A percentile compares a stretch with the other conserved stretches of the same genome.
phyloP scores from a whole-genome alignment of 169 alveolate species.

The Amoebophrya sp. region DNA sequence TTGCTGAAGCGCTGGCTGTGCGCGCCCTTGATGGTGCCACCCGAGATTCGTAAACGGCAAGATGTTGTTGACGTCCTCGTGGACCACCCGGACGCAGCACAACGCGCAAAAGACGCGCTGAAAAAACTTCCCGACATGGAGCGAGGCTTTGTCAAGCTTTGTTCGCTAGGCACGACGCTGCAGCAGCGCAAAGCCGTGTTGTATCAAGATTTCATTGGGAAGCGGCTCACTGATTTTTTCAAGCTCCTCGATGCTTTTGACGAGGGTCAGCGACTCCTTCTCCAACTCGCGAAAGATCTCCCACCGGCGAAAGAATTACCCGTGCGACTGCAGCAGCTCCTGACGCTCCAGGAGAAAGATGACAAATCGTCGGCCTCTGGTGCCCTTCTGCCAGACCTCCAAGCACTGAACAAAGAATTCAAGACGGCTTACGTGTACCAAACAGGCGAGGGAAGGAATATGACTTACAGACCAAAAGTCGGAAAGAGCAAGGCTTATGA shows the following conservation, averaged over 20 bases:
- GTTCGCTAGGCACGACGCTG: constrained; percentile 37
- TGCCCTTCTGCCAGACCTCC: neutral
- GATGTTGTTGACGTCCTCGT: constrained; percentile 80
- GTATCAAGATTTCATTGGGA: constrained; percentile 63
- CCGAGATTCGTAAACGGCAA: constrained; percentile 71
- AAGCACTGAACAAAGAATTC: neutral
- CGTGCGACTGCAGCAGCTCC: neutral
- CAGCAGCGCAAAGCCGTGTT: constrained; percentile 66
- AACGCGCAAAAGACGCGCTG: constrained; percentile 49
- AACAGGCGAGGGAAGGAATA: neutral
- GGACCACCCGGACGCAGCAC: constrained; percentile 26
- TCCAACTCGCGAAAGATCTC: no score
- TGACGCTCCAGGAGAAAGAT: neutral
- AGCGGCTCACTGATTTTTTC: constrained; percentile 60
- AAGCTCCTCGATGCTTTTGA: constrained; percentile 57
- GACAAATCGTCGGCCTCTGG: no score
- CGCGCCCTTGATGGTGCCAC: constrained; percentile 75
- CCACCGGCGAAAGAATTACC: no score
- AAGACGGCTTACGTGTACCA: neutral
- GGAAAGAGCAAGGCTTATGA: constrained; percentile 26
- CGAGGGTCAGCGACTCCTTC: neutral
- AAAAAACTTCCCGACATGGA: constrained; percentile 67
- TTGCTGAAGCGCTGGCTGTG: constrained; percentile 88
- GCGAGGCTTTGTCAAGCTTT: constrained; percentile 47
- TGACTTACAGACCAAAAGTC: neutral